A percentile compares a stretch with the other conserved stretches of the same genome.
phyloP scores from a whole-genome alignment of 202 grass and related monocot species.

The Bolboschoenoplectus hybrid region DNA sequence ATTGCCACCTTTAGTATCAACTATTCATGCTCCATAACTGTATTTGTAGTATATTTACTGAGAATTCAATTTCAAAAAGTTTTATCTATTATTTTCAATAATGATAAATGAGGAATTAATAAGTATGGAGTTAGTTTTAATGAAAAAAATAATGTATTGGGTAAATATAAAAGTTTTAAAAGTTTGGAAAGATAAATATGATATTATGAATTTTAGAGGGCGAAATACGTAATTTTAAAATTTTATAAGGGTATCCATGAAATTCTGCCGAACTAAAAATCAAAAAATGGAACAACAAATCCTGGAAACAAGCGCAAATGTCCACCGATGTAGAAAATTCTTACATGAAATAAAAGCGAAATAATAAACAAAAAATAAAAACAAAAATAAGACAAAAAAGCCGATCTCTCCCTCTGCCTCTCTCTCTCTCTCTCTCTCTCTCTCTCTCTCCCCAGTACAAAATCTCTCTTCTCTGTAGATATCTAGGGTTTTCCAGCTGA shows the following conservation, averaged over 20 bases:
- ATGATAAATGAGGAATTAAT: too few species aligned
- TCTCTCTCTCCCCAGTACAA: neutral
- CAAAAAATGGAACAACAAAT: neutral
- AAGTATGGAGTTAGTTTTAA: too few species aligned
- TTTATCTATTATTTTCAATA: too few species aligned
- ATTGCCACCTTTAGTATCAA: too few species aligned
- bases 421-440: neutral
- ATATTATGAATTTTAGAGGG: too few species aligned
- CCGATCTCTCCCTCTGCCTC: neutral
- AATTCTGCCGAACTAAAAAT: neutral
- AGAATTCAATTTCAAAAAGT: too few species aligned
- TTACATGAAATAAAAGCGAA: neutral
- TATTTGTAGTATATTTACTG: too few species aligned
- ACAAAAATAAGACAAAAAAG: slow-evolving; percentile 24
- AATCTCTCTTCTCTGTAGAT: neutral
- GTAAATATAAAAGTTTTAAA: too few species aligned
- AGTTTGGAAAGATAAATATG: too few species aligned
- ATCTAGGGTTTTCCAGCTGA: slow-evolving; percentile 34
- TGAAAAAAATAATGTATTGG: too few species aligned
- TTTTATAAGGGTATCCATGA: neutral
- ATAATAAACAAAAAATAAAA: neutral
- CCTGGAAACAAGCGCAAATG: neutral
- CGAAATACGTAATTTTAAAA: too few species aligned
- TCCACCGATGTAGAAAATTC: neutral
- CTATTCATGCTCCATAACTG: too few species aligned